These are phyloP conservation scores for Spergularia marina DNA, from an alignment of 148 eudicot genomes.

Conservation along the genomic window DNA sequence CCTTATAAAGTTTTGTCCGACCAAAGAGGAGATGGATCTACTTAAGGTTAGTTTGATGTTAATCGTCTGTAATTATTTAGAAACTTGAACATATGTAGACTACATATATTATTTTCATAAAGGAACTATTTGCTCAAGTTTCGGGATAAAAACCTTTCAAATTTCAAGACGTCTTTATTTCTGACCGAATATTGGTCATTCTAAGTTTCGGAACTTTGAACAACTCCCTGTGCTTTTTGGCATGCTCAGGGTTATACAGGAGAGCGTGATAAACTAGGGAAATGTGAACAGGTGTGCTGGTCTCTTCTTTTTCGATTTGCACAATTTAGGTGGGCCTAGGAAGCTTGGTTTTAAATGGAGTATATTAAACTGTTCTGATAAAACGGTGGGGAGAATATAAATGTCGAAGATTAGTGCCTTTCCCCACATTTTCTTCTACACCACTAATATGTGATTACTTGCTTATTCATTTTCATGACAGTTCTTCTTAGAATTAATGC, in stretches of 20 bases:
- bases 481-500: conserved; percentile 87
- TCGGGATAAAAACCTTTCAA: background rate
- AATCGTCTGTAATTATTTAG: background rate
- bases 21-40: conserved; percentile 92
- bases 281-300: conserved; percentile 71
- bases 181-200: background rate
- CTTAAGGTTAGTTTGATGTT: conserved; percentile 53
- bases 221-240: conserved; percentile 13
- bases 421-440: too few relatives aligned
- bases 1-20: conserved; percentile 91
- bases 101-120: background rate
- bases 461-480: conserved; percentile 30
- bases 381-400: background rate
- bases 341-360: too few relatives aligned
- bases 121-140: background rate
- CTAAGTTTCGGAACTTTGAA: background rate
- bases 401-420: background rate
- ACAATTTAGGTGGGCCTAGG: too few relatives aligned
- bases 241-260: conserved; percentile 67
- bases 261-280: conserved; percentile 70
- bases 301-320: background rate
- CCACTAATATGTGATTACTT: background rate
- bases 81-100: background rate
- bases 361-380: background rate
- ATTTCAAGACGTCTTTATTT: background rate